A percentile compares a stretch with the other conserved stretches of the same genome.
phyloP scores from a whole-genome alignment of 2,329 filamentous ascomycete species.

The Nigrospora oryzae region DNA sequence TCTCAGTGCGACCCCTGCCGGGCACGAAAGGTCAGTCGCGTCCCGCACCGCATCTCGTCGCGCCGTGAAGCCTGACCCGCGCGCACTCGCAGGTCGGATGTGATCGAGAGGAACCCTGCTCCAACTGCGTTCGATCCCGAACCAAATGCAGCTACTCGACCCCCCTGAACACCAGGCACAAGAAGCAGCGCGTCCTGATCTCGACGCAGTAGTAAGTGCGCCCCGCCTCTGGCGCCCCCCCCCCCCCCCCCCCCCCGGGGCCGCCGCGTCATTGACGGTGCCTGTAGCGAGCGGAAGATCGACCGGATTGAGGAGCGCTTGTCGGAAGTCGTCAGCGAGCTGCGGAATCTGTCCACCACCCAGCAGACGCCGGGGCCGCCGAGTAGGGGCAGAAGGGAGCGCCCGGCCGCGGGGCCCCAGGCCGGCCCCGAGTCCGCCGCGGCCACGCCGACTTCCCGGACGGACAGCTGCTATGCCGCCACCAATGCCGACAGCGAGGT shows the following conservation, averaged over 20 bases:
- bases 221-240: too few relatives aligned
- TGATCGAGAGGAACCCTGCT: conserved; percentile 3
- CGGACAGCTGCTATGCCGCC: not conserved
- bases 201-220: conserved; percentile 3
- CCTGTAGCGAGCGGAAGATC: conserved; percentile 13
- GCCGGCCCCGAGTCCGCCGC: not conserved
- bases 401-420: too few relatives aligned
- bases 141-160: conserved; percentile 2
- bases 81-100: conserved; percentile 2
- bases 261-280: not conserved
- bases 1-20: conserved; percentile 1
- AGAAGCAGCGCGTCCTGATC: conserved; percentile 3
- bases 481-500: conserved; percentile 17
- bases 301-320: conserved; percentile 20
- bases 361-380: conserved; percentile 7
- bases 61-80: not conserved
- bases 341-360: conserved; percentile 12
- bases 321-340: conserved; percentile 17
- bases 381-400: not conserved
- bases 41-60: not conserved
- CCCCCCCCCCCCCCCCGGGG: not conserved
- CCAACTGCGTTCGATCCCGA: not conserved
- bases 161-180: not conserved
- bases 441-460: not conserved
- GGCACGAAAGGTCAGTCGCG: not conserved